Evolutionary conservation across 306 rosid species (phyloP).

Genomic region (Trichosanthes truncata): DNA sequence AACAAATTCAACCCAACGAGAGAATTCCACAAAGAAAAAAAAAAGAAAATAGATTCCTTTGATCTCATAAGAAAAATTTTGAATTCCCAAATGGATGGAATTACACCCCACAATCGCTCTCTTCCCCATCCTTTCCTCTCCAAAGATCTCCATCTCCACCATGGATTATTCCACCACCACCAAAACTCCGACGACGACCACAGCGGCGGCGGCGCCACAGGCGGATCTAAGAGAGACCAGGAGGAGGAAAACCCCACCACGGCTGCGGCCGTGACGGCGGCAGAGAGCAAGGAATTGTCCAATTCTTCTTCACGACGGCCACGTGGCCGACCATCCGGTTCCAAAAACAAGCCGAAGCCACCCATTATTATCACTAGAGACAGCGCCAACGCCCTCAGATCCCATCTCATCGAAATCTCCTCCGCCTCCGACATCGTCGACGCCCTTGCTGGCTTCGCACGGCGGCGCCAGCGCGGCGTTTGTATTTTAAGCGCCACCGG

Average conservation of each 20-base stretch:
- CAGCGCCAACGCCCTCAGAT: constrained; percentile 80
- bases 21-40: background rate
- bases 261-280: background rate
- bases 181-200: constrained; percentile 43
- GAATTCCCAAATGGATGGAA: constrained; percentile 52
- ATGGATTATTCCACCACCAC: constrained; percentile 40
- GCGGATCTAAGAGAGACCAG: constrained; percentile 56
- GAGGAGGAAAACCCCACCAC: constrained; percentile 19
- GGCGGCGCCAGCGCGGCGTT: constrained; percentile 70
- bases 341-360: constrained; percentile 84
- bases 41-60: background rate
- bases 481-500: constrained; percentile 82
- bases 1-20: background rate
- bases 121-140: constrained; percentile 72
- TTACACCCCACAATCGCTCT: constrained; percentile 75
- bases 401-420: constrained; percentile 79
- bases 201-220: constrained; percentile 21
- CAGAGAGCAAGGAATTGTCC: constrained; percentile 23
- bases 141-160: constrained; percentile 77
- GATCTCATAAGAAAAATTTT: background rate
- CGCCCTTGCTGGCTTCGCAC: constrained; percentile 52
- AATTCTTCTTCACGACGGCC: constrained; percentile 42
- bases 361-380: constrained; percentile 86
- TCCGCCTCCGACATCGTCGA: constrained; percentile 78
- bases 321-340: constrained; percentile 75